These are phyloP conservation scores for Arthrobotrys pseudoclavata DNA, from an alignment of 2,329 filamentous ascomycete genomes.

Conservation along the genomic window DNA sequence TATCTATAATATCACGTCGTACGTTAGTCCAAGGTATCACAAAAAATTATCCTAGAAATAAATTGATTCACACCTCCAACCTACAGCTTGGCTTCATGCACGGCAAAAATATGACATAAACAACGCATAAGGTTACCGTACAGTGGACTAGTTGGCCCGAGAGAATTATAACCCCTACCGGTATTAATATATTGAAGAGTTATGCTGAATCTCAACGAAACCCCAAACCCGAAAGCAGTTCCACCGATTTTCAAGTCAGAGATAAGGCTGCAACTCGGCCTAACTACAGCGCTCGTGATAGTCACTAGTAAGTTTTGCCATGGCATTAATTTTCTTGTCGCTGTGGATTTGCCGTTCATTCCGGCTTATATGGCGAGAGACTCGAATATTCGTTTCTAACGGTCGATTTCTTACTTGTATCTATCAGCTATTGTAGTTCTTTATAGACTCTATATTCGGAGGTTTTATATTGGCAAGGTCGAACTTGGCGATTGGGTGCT, in stretches of 20 bases:
- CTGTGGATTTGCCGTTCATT: too few species aligned
- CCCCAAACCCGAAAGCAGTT: background rate
- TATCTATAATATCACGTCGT: too few species aligned
- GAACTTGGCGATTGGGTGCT: slow-evolving; percentile 45
- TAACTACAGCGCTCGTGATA: slow-evolving; percentile 19
- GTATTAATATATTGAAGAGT: background rate
- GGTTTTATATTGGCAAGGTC: slow-evolving; percentile 31
- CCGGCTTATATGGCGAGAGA: background rate
- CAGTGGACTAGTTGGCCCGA: background rate
- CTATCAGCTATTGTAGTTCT: slow-evolving; percentile 34
- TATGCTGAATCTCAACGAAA: background rate
- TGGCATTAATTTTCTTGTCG: background rate
- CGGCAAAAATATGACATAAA: slow-evolving; percentile 29
- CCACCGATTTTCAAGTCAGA: background rate
- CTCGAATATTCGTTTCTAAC: background rate
- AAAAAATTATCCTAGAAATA: too few species aligned
- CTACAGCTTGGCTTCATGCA: too few species aligned
- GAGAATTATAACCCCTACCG: background rate
- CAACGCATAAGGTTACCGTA: slow-evolving; percentile 5
- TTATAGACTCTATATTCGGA: slow-evolving; percentile 19
- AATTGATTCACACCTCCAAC: too few species aligned
- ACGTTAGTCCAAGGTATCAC: too few species aligned
- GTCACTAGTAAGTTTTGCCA: slow-evolving; percentile 24
- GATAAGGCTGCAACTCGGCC: slow-evolving; percentile 14
- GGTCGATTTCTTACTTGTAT: background rate